These are phyloP conservation scores for Ascocoryne sarcoides DNA, from an alignment of 2,329 filamentous ascomycete genomes.

Conservation along the genomic window DNA sequence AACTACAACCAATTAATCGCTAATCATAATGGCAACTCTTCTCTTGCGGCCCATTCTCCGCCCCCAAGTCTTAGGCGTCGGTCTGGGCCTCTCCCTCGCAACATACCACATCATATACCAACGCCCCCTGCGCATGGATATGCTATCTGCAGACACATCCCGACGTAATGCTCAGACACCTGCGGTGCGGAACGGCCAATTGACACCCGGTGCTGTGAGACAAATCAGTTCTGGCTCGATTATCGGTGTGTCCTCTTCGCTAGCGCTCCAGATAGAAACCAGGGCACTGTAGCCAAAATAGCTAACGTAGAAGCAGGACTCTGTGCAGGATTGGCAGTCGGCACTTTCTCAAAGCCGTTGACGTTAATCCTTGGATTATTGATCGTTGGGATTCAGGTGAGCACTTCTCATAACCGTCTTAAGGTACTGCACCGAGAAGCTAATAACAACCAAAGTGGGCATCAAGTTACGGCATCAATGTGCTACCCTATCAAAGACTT, in stretches of 20 bases:
- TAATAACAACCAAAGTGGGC: conserved; percentile 32
- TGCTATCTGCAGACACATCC: conserved; percentile 12
- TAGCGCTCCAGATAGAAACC: neutral
- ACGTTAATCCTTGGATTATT: conserved; percentile 58
- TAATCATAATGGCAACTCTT: conserved; percentile 24
- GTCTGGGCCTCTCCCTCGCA: conserved; percentile 30
- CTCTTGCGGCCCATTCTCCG: conserved; percentile 25
- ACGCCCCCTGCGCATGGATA: conserved; percentile 28
- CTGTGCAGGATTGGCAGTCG: conserved; percentile 43
- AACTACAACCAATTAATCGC: no score
- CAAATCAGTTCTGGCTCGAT: conserved; percentile 28
- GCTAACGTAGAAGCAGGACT: conserved; percentile 16
- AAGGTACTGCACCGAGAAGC: neutral
- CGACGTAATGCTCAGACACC: conserved; percentile 25
- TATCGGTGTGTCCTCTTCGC: conserved; percentile 20
- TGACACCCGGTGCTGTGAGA: conserved; percentile 23
- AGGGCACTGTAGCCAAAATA: no score
- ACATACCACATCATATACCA: conserved; percentile 25
- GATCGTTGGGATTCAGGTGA: conserved; percentile 40
- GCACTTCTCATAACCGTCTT: neutral
- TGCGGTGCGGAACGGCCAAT: conserved; percentile 10
- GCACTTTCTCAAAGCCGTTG: conserved; percentile 62
- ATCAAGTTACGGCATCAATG: conserved; percentile 41
- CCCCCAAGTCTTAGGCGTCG: conserved; percentile 27
- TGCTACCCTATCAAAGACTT: conserved; percentile 31